phyloP scores from a whole-genome alignment of 108 stramenopile genomes.

The Schizochytrium sp. region DNA sequence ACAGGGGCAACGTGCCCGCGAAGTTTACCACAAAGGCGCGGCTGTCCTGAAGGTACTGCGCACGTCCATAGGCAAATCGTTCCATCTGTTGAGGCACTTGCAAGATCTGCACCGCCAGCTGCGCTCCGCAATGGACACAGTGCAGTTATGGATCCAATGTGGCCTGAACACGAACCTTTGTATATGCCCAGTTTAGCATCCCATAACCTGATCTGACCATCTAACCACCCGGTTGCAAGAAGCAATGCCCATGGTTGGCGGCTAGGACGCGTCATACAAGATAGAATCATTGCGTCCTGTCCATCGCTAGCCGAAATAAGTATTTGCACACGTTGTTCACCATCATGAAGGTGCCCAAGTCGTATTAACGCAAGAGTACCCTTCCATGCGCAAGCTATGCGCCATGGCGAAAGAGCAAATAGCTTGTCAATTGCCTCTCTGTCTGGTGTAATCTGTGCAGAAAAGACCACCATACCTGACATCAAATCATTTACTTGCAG shows the following conservation, averaged over 20 bases:
- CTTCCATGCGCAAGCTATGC: constrained; percentile 31
- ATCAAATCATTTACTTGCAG: neutral
- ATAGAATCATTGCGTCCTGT: neutral
- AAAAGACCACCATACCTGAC: neutral
- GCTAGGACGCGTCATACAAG: neutral
- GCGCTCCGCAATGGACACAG: neutral
- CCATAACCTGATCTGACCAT: neutral
- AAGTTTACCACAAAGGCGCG: neutral
- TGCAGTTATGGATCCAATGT: neutral
- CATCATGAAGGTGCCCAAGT: neutral
- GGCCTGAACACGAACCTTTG: neutral
- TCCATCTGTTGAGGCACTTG: constrained; percentile 4
- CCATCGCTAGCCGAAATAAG: neutral
- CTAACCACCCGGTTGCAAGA: neutral
- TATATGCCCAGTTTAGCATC: neutral
- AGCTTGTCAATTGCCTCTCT: neutral
- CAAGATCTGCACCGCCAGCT: neutral
- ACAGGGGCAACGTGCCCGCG: neutral
- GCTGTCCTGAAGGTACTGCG: neutral
- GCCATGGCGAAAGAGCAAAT: neutral
- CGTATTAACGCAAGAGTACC: neutral
- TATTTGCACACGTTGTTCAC: neutral
- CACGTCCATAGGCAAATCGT: neutral
- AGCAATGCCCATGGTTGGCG: neutral
- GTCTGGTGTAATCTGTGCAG: neutral